Percentiles rank a stretch among this genome's conserved stretches.
Evolutionary conservation across 1,284 basidiomycete genomes (phyloP).

Genomic region (Grifola frondosa): DNA sequence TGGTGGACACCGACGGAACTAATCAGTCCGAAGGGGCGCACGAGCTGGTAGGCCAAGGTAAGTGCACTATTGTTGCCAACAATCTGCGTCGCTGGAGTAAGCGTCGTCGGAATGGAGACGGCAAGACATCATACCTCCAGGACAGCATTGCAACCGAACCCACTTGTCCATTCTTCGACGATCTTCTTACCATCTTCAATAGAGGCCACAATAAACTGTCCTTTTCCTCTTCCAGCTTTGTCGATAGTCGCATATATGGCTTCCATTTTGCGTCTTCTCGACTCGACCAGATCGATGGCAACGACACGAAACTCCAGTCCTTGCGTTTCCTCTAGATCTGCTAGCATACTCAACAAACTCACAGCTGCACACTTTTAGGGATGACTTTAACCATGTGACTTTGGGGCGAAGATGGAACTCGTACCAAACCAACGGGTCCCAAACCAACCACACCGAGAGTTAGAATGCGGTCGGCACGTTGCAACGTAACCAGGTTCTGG

Average conservation of each 20-base stretch:
- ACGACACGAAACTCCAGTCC: constrained; percentile 51
- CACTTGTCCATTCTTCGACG: constrained; percentile 51
- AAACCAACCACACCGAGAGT: constrained; percentile 69
- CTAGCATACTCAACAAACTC: constrained; percentile 62
- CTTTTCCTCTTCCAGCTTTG: constrained; percentile 41
- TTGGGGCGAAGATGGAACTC: constrained; percentile 17
- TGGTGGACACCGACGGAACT: constrained; percentile 78
- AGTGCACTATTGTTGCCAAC: constrained; percentile 79
- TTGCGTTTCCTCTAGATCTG: constrained; percentile 32
- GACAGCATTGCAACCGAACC: constrained; percentile 60
- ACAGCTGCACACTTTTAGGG: constrained; percentile 53
- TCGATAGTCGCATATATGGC: constrained; percentile 54
- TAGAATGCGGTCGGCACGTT: constrained; percentile 44
- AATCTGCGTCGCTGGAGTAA: constrained; percentile 45
- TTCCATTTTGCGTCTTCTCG: constrained; percentile 55
- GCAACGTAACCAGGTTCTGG: too few relatives aligned
- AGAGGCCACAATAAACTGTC: constrained; percentile 49
- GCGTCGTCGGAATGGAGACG: background rate
- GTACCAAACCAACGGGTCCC: constrained; percentile 72
- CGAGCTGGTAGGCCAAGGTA: constrained; percentile 71
- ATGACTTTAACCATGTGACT: constrained; percentile 1
- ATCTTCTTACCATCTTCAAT: constrained; percentile 51
- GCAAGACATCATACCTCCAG: constrained; percentile 51
- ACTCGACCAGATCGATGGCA: constrained; percentile 60
- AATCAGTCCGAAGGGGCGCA: constrained; percentile 80